phyloP scores from a whole-genome alignment of 129 eudicot genomes.

The Deinandra increscens region DNA sequence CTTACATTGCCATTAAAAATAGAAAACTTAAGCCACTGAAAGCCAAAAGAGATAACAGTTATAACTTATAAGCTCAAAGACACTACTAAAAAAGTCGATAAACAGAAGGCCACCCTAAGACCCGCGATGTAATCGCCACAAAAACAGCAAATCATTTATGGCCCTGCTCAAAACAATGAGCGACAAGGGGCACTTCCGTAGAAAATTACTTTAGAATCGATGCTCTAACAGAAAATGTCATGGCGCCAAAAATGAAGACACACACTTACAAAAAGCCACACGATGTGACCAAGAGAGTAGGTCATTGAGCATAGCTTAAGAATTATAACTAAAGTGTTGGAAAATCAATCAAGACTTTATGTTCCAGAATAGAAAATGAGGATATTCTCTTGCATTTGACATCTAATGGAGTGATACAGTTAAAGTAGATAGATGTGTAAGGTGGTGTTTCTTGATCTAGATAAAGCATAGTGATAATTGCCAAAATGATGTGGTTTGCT shows the following conservation, averaged over 20 bases:
- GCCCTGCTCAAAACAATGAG: not conserved
- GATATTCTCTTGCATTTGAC: not conserved
- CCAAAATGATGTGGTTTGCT: constrained; percentile 14
- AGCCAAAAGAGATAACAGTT: constrained; percentile 5
- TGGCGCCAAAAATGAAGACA: not conserved
- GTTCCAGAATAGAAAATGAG: not conserved
- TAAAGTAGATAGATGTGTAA: not conserved
- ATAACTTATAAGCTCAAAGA: not conserved
- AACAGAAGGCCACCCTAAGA: not conserved
- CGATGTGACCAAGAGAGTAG: not conserved
- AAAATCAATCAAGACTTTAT: not conserved
- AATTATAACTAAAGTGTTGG: not conserved
- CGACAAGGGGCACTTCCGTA: not conserved
- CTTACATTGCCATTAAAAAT: not conserved
- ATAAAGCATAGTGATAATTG: constrained; percentile 8
- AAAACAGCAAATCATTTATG: not conserved
- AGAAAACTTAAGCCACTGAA: constrained; percentile 4
- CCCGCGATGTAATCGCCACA: not conserved
- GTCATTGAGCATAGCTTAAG: not conserved
- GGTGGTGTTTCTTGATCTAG: constrained; percentile 2
- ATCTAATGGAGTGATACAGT: not conserved
- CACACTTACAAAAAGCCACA: not conserved
- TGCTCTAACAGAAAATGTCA: not conserved
- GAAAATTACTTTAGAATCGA: no score
- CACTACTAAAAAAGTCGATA: not conserved